phyloP scores from a whole-genome alignment of 495 filamentous ascomycete species.

The Hypoxylon trugodes region DNA sequence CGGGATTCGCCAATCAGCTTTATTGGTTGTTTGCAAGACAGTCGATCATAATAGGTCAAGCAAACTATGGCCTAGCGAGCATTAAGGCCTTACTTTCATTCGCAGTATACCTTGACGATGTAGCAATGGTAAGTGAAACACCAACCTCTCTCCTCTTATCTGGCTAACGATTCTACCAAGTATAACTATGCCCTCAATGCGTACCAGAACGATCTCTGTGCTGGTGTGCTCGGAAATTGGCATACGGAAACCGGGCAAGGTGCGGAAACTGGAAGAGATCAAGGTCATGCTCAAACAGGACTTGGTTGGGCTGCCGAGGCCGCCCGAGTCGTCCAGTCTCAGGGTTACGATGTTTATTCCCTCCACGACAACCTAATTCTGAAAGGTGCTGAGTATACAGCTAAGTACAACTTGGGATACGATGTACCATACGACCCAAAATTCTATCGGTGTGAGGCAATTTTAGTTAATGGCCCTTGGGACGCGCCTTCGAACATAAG shows the following conservation, averaged over 20 bases:
- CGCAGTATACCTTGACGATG: conserved; percentile 52
- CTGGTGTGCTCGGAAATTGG: conserved; percentile 38
- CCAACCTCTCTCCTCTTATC: not conserved
- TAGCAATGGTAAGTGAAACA: conserved; percentile 46
- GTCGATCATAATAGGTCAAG: conserved; percentile 47
- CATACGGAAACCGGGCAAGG: conserved; percentile 44
- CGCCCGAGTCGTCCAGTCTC: conserved; percentile 41
- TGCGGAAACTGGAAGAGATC: conserved; percentile 41
- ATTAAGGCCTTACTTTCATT: conserved; percentile 50
- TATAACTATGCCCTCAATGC: conserved; percentile 41
- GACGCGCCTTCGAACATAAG: conserved; percentile 38
- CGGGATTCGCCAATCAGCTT: conserved; percentile 49
- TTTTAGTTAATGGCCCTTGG: conserved; percentile 50
- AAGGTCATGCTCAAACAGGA: conserved; percentile 30
- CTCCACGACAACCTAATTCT: conserved; percentile 45
- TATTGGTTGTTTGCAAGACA: conserved; percentile 51
- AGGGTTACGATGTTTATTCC: conserved; percentile 46
- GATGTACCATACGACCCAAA: conserved; percentile 48
- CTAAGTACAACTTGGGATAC: conserved; percentile 47
- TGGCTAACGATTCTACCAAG: not conserved
- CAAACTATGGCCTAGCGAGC: conserved; percentile 45
- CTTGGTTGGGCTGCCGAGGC: conserved; percentile 43
- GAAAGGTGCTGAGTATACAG: conserved; percentile 47
- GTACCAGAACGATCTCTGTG: conserved; percentile 46
- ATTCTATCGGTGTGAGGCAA: conserved; percentile 49